Percentiles rank a stretch among this genome's conserved stretches.
Conservation (phyloP, 1,284 basidiomycete species). For the Austroboletus novae-zelandiae region DNA sequence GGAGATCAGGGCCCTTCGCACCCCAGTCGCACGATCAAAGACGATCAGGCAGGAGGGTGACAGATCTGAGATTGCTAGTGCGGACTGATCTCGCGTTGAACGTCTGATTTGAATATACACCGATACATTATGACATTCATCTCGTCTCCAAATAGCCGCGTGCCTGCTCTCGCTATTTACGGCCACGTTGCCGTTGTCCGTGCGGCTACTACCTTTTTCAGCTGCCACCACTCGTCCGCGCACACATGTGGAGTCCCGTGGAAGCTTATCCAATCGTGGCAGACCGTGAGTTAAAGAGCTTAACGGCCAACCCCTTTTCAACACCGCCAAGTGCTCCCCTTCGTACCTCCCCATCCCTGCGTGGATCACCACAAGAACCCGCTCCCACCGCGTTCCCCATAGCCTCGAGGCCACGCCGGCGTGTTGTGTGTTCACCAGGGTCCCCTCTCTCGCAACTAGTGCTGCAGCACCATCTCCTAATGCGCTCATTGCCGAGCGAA, state of each 20-base stretch:
- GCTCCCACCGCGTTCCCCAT: conserved; percentile 1
- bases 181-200: conserved; percentile 46
- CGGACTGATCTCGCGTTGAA: conserved; percentile 40
- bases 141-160: conserved; percentile 46
- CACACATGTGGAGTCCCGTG: conserved; percentile 33
- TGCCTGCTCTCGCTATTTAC: conserved; percentile 41
- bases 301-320: conserved; percentile 34
- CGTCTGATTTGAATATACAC: conserved; percentile 39
- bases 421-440: conserved; percentile 14
- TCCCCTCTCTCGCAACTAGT: conserved; percentile 20
- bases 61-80: conserved; percentile 35
- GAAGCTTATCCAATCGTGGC: conserved; percentile 36
- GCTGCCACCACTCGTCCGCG: conserved; percentile 33
- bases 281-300: conserved; percentile 37
- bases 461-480: conserved; percentile 17
- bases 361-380: conserved; percentile 30
- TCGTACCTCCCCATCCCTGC: conserved; percentile 4
- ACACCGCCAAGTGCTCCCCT: conserved; percentile 13
- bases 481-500: conserved; percentile 28
- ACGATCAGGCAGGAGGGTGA: conserved; percentile 45
- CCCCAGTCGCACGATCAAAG: conserved; percentile 54
- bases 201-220: conserved; percentile 30
- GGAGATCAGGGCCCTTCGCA: conserved; percentile 38
- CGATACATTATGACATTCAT: conserved; percentile 33
- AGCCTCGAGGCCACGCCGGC: conserved; percentile 11